Evolutionary conservation across 2,329 filamentous ascomycete species (phyloP).

Genomic region (Colletotrichum sp.): DNA sequence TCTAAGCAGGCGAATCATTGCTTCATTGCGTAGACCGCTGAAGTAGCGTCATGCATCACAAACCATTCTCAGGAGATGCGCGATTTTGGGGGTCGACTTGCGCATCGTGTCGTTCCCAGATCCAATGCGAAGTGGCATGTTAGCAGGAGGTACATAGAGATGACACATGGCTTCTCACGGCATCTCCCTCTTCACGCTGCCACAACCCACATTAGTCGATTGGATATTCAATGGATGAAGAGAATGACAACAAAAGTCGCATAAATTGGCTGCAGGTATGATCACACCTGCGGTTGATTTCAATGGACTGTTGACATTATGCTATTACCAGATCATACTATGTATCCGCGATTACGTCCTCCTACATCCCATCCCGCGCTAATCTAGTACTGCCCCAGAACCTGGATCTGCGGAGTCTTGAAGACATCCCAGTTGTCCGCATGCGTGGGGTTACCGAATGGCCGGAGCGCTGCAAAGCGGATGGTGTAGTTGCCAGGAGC

Average conservation of each 20-base stretch:
- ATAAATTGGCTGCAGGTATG: no score
- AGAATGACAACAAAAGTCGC: no score
- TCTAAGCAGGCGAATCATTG: background rate
- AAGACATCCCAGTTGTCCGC: slow-evolving; percentile 48
- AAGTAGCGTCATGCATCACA: background rate
- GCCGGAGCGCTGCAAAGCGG: slow-evolving; percentile 44
- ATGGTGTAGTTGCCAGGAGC: slow-evolving; percentile 44
- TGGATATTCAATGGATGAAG: no score
- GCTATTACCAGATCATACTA: background rate
- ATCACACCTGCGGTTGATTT: no score
- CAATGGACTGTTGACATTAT: background rate
- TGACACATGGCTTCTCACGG: background rate
- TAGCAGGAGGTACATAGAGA: rapidly evolving
- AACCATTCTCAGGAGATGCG: background rate
- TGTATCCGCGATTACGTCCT: background rate
- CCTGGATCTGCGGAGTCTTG: slow-evolving; percentile 35
- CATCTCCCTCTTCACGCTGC: no score
- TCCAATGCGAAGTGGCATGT: background rate
- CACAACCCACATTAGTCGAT: no score
- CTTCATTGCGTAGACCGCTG: background rate
- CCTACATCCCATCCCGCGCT: background rate
- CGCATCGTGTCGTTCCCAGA: background rate
- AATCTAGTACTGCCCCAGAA: slow-evolving; percentile 28
- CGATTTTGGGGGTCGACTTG: background rate
- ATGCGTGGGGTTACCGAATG: slow-evolving; percentile 45